Evolutionary conservation across 768 basidiomycete species (phyloP).

Genomic region (Phanerodontia chrysosporium): DNA sequence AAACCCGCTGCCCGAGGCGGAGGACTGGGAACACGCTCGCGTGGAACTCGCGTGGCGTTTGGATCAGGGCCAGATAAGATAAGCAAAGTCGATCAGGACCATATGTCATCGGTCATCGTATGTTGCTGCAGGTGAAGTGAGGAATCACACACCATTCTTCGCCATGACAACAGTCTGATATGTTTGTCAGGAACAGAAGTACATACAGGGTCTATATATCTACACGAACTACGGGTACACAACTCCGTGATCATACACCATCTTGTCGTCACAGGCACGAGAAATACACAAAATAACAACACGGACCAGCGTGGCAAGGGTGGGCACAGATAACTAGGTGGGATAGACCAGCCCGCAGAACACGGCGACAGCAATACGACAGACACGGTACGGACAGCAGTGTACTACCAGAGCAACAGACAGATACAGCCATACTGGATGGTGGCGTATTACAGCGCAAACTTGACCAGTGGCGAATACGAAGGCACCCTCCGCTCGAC

Average conservation of each 20-base stretch:
- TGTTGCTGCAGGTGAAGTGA: no score
- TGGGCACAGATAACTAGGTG: background rate
- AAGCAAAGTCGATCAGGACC: no score
- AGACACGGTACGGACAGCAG: background rate
- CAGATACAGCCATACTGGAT: background rate
- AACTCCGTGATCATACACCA: background rate
- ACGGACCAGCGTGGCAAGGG: background rate
- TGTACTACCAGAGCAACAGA: slow-evolving; percentile 1
- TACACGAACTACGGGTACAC: background rate
- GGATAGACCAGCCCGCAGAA: background rate
- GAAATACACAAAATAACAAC: background rate
- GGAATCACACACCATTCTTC: no score
- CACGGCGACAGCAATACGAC: slow-evolving; percentile 1
- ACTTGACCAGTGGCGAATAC: background rate
- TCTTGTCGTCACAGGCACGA: background rate
- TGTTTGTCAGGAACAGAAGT: background rate
- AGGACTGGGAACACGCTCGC: no score
- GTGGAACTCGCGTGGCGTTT: no score
- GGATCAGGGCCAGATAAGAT: no score
- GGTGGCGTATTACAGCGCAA: background rate
- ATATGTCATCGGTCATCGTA: no score
- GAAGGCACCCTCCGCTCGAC: background rate
- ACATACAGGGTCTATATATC: background rate
- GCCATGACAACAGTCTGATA: background rate
- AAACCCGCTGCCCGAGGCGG: background rate